Conservation (phyloP, 768 basidiomycete genomes). For the Tulasnella sp. region DNA sequence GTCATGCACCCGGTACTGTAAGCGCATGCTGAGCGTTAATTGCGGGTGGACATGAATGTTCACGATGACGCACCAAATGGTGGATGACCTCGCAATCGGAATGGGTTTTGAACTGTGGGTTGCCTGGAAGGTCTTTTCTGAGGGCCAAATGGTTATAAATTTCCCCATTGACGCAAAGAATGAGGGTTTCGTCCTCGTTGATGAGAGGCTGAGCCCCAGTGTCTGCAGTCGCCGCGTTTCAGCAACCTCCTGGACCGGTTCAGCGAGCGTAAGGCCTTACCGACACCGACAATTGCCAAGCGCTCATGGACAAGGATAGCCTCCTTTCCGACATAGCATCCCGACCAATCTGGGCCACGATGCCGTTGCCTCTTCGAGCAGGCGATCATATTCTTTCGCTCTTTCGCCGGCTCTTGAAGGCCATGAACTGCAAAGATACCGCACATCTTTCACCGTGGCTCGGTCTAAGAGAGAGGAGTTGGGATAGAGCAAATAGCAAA, state of each 20-base stretch:
- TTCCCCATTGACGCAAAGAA: constrained; percentile 95
- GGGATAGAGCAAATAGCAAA: not conserved
- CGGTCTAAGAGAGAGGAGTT: not conserved
- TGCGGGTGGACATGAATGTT: not conserved
- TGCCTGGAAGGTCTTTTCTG: constrained; percentile 55
- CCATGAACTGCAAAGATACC: constrained; percentile 87
- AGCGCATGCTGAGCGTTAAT: not conserved
- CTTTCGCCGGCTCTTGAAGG: constrained; percentile 61
- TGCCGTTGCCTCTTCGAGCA: constrained; percentile 87
- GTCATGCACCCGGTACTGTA: constrained; percentile 18
- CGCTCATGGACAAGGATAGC: constrained; percentile 90
- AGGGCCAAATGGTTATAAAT: constrained; percentile 95
- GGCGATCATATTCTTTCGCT: constrained; percentile 71
- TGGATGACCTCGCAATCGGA: constrained; percentile 98
- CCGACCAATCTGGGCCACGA: constrained; percentile 98
- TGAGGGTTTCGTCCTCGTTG: constrained; percentile 76
- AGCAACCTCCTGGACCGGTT: not conserved
- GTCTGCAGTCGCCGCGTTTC: constrained; percentile 48
- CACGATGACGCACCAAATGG: constrained; percentile 59
- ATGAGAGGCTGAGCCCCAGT: constrained; percentile 93
- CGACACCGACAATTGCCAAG: constrained; percentile 95
- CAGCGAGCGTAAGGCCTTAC: constrained; percentile 48
- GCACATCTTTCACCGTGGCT: constrained; percentile 57
- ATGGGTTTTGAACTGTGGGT: constrained; percentile 87
- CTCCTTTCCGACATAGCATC: constrained; percentile 81